A percentile compares a stretch with the other conserved stretches of the same genome.
phyloP scores from a whole-genome alignment of 306 rosid genomes.

The Citrullus mucosospermus region DNA sequence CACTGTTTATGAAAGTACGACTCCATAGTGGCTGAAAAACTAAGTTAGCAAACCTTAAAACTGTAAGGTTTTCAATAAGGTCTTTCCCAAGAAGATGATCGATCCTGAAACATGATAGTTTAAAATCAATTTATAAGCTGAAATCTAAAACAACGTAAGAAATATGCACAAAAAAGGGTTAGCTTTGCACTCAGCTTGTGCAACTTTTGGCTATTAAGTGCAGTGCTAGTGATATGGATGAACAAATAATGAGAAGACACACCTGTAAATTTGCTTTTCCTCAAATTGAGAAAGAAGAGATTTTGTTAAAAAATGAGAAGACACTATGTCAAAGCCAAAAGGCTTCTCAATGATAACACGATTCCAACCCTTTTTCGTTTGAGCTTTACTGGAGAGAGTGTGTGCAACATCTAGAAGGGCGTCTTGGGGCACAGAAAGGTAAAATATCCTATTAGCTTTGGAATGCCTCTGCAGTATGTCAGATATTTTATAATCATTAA shows the following conservation, averaged over 20 bases:
- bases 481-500: constrained; percentile 34
- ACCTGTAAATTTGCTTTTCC: constrained; percentile 90
- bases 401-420: constrained; percentile 72
- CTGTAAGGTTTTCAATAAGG: constrained; percentile 87
- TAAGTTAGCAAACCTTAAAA: constrained; percentile 84
- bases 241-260: constrained; percentile 2
- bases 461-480: constrained; percentile 50
- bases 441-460: constrained; percentile 77
- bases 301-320: constrained; percentile 61
- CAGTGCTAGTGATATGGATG: background rate
- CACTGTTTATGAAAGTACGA: constrained; percentile 58
- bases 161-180: background rate
- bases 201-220: background rate
- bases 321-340: constrained; percentile 61
- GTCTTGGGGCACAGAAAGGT: constrained; percentile 92
- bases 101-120: constrained; percentile 47
- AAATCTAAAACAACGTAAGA: background rate
- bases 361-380: constrained; percentile 82
- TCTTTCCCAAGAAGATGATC: constrained; percentile 95
- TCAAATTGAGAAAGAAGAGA: constrained; percentile 72
- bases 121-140: background rate
- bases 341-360: constrained; percentile 89
- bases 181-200: background rate
- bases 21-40: constrained; percentile 91
- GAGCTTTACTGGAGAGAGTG: constrained; percentile 59